phyloP scores from a whole-genome alignment of 2,329 filamentous ascomycete species.

The Raffaelea ambrosiae region DNA sequence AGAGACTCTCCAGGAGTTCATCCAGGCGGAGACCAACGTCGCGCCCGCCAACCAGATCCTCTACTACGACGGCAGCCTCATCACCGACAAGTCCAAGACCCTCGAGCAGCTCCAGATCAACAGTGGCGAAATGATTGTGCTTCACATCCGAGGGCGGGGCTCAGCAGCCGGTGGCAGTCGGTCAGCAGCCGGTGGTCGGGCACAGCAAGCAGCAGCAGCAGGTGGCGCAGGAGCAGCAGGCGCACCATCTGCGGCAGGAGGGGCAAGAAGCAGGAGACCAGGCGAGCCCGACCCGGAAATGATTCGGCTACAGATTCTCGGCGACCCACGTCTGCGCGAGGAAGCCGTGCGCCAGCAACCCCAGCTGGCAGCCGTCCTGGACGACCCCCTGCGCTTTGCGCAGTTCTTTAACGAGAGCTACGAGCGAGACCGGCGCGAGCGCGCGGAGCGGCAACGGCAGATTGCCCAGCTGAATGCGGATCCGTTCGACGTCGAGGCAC shows the following conservation, averaged over 20 bases:
- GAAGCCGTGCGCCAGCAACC: conserved; percentile 66
- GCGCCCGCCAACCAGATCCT: conserved; percentile 68
- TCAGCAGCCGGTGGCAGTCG: neutral
- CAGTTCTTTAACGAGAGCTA: conserved; percentile 61
- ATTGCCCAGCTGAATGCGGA: conserved; percentile 85
- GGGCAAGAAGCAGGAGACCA: neutral
- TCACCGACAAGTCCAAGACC: conserved; percentile 70
- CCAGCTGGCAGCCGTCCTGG: conserved; percentile 65
- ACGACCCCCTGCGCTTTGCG: conserved; percentile 69
- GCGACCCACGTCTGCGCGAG: conserved; percentile 63
- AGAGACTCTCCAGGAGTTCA: conserved; percentile 76
- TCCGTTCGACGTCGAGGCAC: conserved; percentile 87
- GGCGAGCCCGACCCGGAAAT: conserved; percentile 63
- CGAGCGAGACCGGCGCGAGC: conserved; percentile 61
- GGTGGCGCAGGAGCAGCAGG: conserved; percentile 15
- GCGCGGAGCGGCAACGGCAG: conserved; percentile 70
- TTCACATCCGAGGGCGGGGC: conserved; percentile 57
- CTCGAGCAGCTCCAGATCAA: conserved; percentile 71
- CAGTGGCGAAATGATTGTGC: conserved; percentile 86
- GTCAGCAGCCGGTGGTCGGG: conserved; percentile 40
- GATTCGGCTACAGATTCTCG: conserved; percentile 73
- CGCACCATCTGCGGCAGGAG: neutral
- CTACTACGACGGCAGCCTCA: conserved; percentile 79
- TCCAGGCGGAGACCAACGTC: conserved; percentile 75
- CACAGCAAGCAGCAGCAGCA: conserved; percentile 30